Base-by-base conservation (phyloP, 192 early-diverging fungal genomes). In the Pilobolus umbonatus region DNA sequence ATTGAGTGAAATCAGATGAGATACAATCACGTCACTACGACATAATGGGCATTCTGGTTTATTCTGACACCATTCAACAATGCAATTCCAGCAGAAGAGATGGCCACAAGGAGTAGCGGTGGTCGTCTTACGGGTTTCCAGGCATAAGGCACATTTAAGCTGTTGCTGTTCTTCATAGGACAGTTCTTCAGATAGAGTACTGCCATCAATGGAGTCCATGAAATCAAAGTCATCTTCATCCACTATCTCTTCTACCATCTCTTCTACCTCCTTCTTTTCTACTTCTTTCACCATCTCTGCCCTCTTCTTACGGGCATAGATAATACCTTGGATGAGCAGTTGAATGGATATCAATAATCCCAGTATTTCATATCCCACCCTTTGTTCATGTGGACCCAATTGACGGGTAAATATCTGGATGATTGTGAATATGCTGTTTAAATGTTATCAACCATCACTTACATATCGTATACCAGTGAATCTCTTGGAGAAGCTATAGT, bases 41-140 rank as follows among this genome's bases (percentile, higher is more conserved):
- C 96, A 98, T 2, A 98, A 73, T 26, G 96, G 94, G 51, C 96
- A 98, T 67, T 98, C 96, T 3, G 88, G 75, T 80, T 93, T 96
- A 55, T 83, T 89, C 45, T 88, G 81, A 58, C 89, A 90, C 93
- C 96, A 96, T 66, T 95, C 93, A 19, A 88, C 80, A 26, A 92
- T 88, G 60, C 96, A 98, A 19, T 65, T 85, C 94, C 94, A 98
- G 68, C 96, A 98, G 62, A 96, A 96, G 57, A 98, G 60, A 69
- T 98, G 96, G 0, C 96, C 96, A 69, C 96, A 98, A 3, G 90
- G 86, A 0, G 94, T 96, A 1, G 89, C 77, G 0, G 93, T 92
- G 11, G 93, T 82, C 48, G 79, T 74, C 28, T 70, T 88, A 11
- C 91, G 84, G 28, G 67, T 76, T 43, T 86, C 85, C 36, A 96